Evolutionary conservation across 805 yeast species (phyloP), one percentile per base, ranked within the genome.

Genomic region (Nematodospora valgi): DNA sequence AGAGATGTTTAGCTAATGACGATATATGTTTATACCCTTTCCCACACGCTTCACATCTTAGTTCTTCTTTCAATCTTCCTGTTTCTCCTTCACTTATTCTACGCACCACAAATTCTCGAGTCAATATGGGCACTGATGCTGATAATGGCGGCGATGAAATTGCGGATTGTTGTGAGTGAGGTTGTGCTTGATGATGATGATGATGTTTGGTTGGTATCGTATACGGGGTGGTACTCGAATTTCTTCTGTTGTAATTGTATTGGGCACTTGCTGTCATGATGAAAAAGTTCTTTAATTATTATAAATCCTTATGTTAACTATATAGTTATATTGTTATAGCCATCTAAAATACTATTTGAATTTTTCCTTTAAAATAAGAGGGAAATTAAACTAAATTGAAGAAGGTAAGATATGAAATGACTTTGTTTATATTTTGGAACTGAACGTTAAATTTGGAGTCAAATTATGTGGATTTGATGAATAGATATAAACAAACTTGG

Each of bases 1-100:
- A 86, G 25, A 86, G 61, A 60, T 86, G 95, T 57, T 86, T 86
- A 2, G 94, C 93, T 40, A 86, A 69, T n/a, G 89, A 81, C 1
- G 88, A 80, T 5, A 86, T 82, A 61, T 86, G 96, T 55, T 86
- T 87, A 56, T 86, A 86, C 15, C 93, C 94, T 58, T 86, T 86
- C 3, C 95, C 95, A 50, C 96, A 86, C 4, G 93, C 86, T 57
- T 87, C 94, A 64, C 95, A 86, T 50, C 80, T 80, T 44, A 86
- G 70, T 52, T 83, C 89, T 52, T 86, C 94, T 56, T 86, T 86
- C 32, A 84, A 68, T 31, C 95, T 63, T 15, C 94, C 94, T 3
- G 87, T 77, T 54, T 85, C 94, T 30, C 95, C 95, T 56, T 86
- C 95, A 32, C 86, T 76, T 35, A 84, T 84, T 37, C 95, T 68